Conservation (phyloP, 164 flowering plant species). For the Vitis riparia region DNA sequence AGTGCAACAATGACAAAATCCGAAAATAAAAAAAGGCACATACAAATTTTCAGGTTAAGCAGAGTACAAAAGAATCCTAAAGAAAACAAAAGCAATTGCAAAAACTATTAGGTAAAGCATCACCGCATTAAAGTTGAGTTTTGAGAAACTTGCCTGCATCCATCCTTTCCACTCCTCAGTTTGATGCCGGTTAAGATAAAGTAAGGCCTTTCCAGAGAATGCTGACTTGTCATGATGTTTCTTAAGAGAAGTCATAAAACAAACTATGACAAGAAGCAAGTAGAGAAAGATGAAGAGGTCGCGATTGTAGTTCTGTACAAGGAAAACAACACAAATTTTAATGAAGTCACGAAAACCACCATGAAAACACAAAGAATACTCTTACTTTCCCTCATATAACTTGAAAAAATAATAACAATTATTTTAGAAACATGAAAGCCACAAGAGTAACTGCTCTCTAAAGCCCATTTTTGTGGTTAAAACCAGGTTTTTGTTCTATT, state of each 20-base stretch:
- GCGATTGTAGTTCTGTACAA: conserved; percentile 83
- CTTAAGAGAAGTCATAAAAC: conserved; percentile 88
- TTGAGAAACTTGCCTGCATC: conserved; percentile 81
- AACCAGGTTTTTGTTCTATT: too few relatives aligned
- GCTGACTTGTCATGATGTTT: conserved; percentile 88
- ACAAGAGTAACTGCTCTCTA: too few relatives aligned
- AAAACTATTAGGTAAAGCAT: too few relatives aligned
- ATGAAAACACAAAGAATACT: not conserved
- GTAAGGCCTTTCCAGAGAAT: conserved; percentile 78
- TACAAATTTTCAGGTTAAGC: not conserved
- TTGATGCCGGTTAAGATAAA: conserved; percentile 94
- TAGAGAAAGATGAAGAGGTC: conserved; percentile 94
- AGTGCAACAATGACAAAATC: too few relatives aligned
- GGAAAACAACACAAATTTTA: conserved; percentile 14
- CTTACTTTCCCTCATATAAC: too few relatives aligned
- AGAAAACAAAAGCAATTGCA: too few relatives aligned
- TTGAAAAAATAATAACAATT: too few relatives aligned
- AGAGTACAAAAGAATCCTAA: too few relatives aligned
- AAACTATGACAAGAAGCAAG: conserved; percentile 75
- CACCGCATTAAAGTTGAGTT: too few relatives aligned
- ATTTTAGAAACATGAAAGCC: too few relatives aligned
- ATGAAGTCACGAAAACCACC: not conserved
- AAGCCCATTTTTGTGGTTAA: too few relatives aligned
- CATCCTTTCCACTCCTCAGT: conserved; percentile 99
- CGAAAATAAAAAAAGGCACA: not conserved